Evolutionary conservation across 345 rosid species (phyloP).

Genomic region (Rubroshorea leprosula): DNA sequence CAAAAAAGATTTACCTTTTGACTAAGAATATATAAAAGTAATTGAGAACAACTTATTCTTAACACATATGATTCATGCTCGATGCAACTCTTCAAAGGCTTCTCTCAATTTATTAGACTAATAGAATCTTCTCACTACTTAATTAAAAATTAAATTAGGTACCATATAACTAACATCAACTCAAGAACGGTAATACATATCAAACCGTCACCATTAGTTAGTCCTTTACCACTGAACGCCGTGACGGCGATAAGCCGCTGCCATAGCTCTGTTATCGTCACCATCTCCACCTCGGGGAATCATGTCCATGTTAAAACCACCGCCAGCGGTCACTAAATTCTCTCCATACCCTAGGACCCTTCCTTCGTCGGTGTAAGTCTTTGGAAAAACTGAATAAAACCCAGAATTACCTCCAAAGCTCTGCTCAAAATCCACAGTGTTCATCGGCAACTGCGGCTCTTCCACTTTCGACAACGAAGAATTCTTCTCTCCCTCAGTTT

Average conservation of each 20-base stretch:
- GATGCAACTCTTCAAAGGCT: no score
- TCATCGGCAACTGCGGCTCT: not conserved
- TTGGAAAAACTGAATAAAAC: not conserved
- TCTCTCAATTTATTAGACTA: no score
- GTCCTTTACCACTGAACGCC: not conserved
- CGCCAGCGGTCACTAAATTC: not conserved
- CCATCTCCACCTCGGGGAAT: not conserved
- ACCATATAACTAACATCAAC: not conserved
- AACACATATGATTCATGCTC: no score
- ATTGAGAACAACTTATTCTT: no score
- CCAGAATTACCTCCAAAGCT: not conserved
- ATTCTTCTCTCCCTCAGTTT: conserved; percentile 30
- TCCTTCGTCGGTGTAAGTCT: not conserved
- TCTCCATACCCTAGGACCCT: not conserved
- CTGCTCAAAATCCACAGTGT: not conserved
- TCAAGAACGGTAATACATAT: not conserved
- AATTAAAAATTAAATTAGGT: not conserved
- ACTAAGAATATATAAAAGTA: no score
- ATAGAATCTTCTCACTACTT: not conserved
- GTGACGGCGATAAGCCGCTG: no score
- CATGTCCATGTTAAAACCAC: not conserved
- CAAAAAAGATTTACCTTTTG: no score
- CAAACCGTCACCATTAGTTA: not conserved
- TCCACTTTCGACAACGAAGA: conserved; percentile 19
- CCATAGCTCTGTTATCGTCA: not conserved